Percentiles rank a stretch among this genome's conserved stretches.
These are phyloP conservation scores for Daldinia vernicosa DNA, from an alignment of 495 filamentous ascomycete genomes.

Conservation along the genomic window DNA sequence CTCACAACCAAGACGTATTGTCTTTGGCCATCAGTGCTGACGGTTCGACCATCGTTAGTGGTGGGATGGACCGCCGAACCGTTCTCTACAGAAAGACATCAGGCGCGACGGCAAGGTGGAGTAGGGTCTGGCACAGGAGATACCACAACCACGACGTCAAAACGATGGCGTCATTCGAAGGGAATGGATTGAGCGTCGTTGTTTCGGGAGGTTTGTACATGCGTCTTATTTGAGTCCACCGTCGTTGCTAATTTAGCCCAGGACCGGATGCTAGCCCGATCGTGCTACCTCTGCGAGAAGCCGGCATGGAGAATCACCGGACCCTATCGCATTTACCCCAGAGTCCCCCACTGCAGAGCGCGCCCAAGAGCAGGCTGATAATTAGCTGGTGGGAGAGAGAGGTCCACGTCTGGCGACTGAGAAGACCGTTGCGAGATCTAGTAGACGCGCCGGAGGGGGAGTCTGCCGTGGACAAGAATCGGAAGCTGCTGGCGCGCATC, in stretches of 20 bases:
- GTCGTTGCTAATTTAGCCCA: slow-evolving; percentile 55
- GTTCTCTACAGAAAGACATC: slow-evolving; percentile 75
- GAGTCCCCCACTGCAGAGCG: slow-evolving; percentile 71
- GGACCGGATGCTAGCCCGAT: slow-evolving; percentile 87
- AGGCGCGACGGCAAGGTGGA: slow-evolving; percentile 74
- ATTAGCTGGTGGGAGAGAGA: slow-evolving; percentile 95
- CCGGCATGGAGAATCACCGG: slow-evolving; percentile 81
- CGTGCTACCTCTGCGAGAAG: slow-evolving; percentile 79
- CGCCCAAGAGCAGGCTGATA: slow-evolving; percentile 74
- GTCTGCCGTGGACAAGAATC: slow-evolving; percentile 52
- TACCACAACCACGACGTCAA: slow-evolving; percentile 95
- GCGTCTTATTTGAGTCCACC: not conserved
- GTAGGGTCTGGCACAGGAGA: slow-evolving; percentile 79
- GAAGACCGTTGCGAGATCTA: slow-evolving; percentile 56
- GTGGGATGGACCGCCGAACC: slow-evolving; percentile 89
- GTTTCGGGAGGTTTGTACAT: slow-evolving; percentile 84
- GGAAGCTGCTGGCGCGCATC: slow-evolving; percentile 75
- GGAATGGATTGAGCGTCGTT: slow-evolving; percentile 80
- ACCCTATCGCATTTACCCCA: slow-evolving; percentile 84
- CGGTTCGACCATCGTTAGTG: slow-evolving; percentile 86
- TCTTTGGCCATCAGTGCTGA: slow-evolving; percentile 81
- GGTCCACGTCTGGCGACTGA: slow-evolving; percentile 81
- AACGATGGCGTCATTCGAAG: slow-evolving; percentile 90
- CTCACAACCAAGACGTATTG: slow-evolving; percentile 89
- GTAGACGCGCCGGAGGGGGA: slow-evolving; percentile 52